Conservation (phyloP, 495 filamentous ascomycete genomes). For the Hyaloscypha finlandica region DNA sequence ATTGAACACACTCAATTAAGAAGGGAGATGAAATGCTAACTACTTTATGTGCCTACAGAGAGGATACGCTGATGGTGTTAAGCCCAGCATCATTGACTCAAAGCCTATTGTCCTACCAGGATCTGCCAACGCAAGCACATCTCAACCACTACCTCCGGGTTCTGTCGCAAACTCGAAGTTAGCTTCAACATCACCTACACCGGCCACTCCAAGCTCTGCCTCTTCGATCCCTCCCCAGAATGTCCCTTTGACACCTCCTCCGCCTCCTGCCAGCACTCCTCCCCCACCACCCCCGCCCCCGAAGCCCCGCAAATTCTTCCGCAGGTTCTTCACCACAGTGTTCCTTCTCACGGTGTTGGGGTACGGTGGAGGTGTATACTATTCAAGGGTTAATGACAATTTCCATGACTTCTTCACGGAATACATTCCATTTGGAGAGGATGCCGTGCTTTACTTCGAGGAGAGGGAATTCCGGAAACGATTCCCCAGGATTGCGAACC, state of each 20-base stretch:
- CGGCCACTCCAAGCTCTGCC: slow-evolving; percentile 42
- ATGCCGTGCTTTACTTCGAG: slow-evolving; percentile 94
- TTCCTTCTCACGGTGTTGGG: slow-evolving; percentile 70
- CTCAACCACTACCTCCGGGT: slow-evolving; percentile 48
- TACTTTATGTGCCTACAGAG: slow-evolving; percentile 42
- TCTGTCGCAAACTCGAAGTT: slow-evolving; percentile 34
- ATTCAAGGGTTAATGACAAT: slow-evolving; percentile 90
- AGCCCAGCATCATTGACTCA: slow-evolving; percentile 48
- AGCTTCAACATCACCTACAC: slow-evolving; percentile 41
- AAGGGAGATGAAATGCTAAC: slow-evolving; percentile 18
- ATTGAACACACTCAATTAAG: slow-evolving; percentile 17
- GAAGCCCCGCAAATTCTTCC: slow-evolving; percentile 75
- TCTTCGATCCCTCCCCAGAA: slow-evolving; percentile 58
- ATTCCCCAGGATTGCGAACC: slow-evolving; percentile 65
- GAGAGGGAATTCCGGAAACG: slow-evolving; percentile 91
- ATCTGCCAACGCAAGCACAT: slow-evolving; percentile 54
- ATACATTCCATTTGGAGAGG: slow-evolving; percentile 92
- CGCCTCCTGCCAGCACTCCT: slow-evolving; percentile 50
- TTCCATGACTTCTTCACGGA: slow-evolving; percentile 99
- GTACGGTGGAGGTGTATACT: slow-evolving; percentile 87
- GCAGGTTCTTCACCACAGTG: slow-evolving; percentile 70
- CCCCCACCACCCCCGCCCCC: slow-evolving; percentile 52
- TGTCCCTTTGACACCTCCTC: slow-evolving; percentile 60
- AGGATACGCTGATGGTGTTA: slow-evolving; percentile 59
- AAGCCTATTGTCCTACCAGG: slow-evolving; percentile 58